These are phyloP conservation scores for Phytophthora multivora DNA, from an alignment of 352 stramenopile species.

Conservation along the genomic window DNA sequence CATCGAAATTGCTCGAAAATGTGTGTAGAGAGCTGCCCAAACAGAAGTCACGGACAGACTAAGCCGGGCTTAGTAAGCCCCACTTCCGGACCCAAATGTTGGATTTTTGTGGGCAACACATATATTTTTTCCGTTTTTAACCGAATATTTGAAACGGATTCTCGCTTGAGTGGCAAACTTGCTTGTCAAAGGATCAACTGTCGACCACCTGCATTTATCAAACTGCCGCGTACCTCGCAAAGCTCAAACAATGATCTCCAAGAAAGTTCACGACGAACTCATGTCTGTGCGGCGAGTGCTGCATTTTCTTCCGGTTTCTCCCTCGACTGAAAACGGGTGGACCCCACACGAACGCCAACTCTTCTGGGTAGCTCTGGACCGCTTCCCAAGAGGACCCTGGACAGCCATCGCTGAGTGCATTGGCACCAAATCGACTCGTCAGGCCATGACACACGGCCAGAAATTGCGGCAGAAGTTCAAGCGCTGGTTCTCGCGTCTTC, in stretches of 20 bases:
- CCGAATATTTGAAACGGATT: conserved; percentile 13
- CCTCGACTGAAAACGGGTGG: conserved; percentile 34
- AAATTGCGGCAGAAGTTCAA: conserved; percentile 57
- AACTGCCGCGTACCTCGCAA: conserved; percentile 4
- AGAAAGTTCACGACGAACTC: conserved; percentile 33
- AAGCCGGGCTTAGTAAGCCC: too few species aligned
- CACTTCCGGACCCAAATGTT: conserved; percentile 19
- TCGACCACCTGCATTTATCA: conserved; percentile 15
- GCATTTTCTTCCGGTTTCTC: conserved; percentile 27
- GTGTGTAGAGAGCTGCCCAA: too few species aligned
- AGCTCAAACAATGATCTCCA: conserved; percentile 22
- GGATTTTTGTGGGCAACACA: conserved; percentile 16
- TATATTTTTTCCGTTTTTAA: not conserved
- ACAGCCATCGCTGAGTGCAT: conserved; percentile 51
- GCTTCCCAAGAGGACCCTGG: conserved; percentile 50
- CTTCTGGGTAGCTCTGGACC: conserved; percentile 44
- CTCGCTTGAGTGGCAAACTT: conserved; percentile 14
- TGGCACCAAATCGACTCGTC: conserved; percentile 49
- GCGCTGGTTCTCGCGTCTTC: conserved; percentile 37
- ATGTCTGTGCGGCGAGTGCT: conserved; percentile 24
- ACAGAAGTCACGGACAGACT: not conserved
- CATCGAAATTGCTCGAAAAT: too few species aligned
- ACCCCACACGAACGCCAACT: conserved; percentile 34
- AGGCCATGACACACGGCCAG: conserved; percentile 54
- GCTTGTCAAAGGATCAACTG: conserved; percentile 10